Percentiles rank a stretch among this genome's conserved stretches.
Conservation (phyloP, 768 basidiomycete species). For the Xerocomellus amylosporus region DNA sequence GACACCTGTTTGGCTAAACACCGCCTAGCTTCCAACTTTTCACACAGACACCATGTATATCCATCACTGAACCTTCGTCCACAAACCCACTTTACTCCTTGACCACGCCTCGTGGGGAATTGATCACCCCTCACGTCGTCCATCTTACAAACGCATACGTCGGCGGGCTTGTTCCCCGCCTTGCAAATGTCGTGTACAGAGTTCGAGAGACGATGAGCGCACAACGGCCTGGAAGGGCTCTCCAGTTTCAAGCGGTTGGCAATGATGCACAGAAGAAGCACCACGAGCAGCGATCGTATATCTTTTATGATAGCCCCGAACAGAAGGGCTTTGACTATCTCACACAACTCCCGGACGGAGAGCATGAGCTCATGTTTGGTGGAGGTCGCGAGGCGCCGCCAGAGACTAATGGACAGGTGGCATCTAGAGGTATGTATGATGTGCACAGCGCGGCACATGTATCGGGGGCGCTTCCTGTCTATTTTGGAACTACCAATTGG, state of each 20-base stretch:
- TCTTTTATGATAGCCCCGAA: conserved; percentile 49
- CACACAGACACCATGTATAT: conserved; percentile 42
- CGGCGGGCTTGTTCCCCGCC: conserved; percentile 43
- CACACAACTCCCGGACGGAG: conserved; percentile 52
- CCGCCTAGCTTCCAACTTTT: conserved; percentile 37
- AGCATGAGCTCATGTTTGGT: conserved; percentile 63
- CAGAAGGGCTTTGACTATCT: conserved; percentile 59
- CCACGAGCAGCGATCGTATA: conserved; percentile 52
- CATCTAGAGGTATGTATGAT: conserved; percentile 30
- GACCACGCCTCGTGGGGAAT: conserved; percentile 41
- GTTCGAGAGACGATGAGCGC: conserved; percentile 61
- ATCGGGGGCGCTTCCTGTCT: conserved; percentile 49
- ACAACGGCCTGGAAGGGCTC: conserved; percentile 49
- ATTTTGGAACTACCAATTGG: conserved; percentile 48
- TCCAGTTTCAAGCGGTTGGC: conserved; percentile 17
- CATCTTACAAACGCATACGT: conserved; percentile 58
- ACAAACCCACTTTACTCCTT: conserved; percentile 36
- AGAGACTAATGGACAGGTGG: conserved; percentile 10
- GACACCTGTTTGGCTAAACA: not conserved
- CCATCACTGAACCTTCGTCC: conserved; percentile 31
- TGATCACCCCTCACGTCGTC: conserved; percentile 43
- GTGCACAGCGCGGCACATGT: conserved; percentile 41
- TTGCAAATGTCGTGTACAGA: conserved; percentile 31
- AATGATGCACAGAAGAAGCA: conserved; percentile 8
- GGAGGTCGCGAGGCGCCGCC: conserved; percentile 44